phyloP scores from a whole-genome alignment of 2,329 filamentous ascomycete species.

The Pseudopyrenochaeta lycopersici region DNA sequence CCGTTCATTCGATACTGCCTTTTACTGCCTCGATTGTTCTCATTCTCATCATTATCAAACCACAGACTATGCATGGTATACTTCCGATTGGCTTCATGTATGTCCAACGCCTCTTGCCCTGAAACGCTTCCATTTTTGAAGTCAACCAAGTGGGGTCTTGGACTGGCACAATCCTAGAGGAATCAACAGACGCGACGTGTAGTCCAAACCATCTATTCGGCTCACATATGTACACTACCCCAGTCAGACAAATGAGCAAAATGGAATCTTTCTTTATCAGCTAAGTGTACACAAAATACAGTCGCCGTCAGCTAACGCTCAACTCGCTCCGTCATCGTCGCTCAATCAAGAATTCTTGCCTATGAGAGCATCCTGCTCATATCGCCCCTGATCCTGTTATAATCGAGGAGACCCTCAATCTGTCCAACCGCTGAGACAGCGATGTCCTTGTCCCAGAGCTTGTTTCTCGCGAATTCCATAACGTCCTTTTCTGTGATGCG shows the following conservation, averaged over 20 bases:
- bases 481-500: conserved; percentile 94
- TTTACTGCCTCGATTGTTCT: no score
- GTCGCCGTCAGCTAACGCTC: conserved; percentile 29
- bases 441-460: conserved; percentile 97
- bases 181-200: no score
- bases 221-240: conserved; percentile 7
- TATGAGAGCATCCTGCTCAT: conserved; percentile 78
- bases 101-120: no score
- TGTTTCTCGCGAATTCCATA: conserved; percentile 93
- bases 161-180: no score
- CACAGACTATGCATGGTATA: no score
- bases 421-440: conserved; percentile 91
- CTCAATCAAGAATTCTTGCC: conserved; percentile 6
- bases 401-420: conserved; percentile 85
- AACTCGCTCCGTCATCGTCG: conserved; percentile 1
- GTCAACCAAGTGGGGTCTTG: not conserved
- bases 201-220: conserved; percentile 2
- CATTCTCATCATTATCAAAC: no score
- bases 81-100: no score
- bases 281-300: conserved; percentile 48
- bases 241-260: not conserved
- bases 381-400: conserved; percentile 80
- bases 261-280: conserved; percentile 39
- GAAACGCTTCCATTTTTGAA: no score
- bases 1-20: no score